Conservation (phyloP, 1,139 yeast species). For the Pneumocystis carinii region DNA sequence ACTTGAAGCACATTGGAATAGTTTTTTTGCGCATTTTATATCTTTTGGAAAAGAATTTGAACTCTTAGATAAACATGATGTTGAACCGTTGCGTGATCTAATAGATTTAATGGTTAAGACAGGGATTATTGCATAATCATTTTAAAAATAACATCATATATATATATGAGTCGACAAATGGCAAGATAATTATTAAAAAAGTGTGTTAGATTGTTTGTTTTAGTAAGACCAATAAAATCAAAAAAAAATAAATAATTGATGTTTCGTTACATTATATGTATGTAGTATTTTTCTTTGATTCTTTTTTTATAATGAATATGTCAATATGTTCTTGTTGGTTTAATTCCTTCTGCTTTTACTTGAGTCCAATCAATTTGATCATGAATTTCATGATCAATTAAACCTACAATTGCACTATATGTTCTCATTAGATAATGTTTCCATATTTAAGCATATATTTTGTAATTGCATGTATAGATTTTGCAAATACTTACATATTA, state of each 20-base stretch:
- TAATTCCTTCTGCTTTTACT: constrained; percentile 12
- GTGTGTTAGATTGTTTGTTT: not conserved
- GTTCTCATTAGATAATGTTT: constrained; percentile 19
- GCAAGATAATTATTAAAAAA: not conserved
- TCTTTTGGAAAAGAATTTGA: constrained; percentile 75
- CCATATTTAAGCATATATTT: constrained; percentile 42
- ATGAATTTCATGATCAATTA: not conserved
- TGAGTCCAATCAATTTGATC: constrained; percentile 1
- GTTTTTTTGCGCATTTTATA: constrained; percentile 89
- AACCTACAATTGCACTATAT: not conserved
- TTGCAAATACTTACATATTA: constrained; percentile 58
- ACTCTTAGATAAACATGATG: constrained; percentile 60
- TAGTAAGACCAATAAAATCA: not conserved
- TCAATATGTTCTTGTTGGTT: constrained; percentile 7
- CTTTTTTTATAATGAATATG: constrained; percentile 1
- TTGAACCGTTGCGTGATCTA: constrained; percentile 62
- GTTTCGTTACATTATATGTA: not conserved
- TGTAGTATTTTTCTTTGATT: not conserved
- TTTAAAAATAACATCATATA: not conserved
- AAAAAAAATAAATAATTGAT: not conserved
- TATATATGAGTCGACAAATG: not conserved
- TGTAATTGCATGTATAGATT: constrained; percentile 40
- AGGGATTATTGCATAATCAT: constrained; percentile 44
- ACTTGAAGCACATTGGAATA: constrained; percentile 94
- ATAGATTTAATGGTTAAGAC: constrained; percentile 70